Percentiles rank a stretch among this genome's conserved stretches.
Conservation (phyloP, 768 basidiomycete genomes). For the Lactifluus pinguis region DNA sequence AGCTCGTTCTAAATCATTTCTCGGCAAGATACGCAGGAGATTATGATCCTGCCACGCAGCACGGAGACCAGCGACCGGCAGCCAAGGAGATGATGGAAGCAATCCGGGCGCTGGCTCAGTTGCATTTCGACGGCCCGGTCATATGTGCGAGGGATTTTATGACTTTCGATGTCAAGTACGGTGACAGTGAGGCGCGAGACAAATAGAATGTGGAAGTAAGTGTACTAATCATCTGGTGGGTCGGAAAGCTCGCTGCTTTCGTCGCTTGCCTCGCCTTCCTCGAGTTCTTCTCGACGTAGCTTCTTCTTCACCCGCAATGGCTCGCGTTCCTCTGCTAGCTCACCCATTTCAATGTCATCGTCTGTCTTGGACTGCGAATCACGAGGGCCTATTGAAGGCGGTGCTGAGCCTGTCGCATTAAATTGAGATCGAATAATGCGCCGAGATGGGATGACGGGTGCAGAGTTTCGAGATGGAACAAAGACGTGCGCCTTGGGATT, state of each 20-base stretch:
- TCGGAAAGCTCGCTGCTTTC: constrained; percentile 71
- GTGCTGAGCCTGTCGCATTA: constrained; percentile 11
- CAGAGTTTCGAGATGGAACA: constrained; percentile 25
- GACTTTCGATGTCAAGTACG: constrained; percentile 49
- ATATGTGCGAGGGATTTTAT: constrained; percentile 68
- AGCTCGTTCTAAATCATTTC: constrained; percentile 76
- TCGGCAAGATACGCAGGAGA: constrained; percentile 71
- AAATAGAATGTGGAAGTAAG: not conserved
- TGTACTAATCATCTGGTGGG: constrained; percentile 47
- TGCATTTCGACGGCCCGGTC: constrained; percentile 47
- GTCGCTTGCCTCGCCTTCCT: constrained; percentile 83
- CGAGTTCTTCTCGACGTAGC: constrained; percentile 54
- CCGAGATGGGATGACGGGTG: constrained; percentile 4
- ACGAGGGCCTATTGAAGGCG: constrained; percentile 17
- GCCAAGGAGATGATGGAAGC: constrained; percentile 50
- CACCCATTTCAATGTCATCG: constrained; percentile 89
- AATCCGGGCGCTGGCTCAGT: constrained; percentile 48
- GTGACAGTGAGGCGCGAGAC: constrained; percentile 11
- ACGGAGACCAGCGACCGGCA: constrained; percentile 17
- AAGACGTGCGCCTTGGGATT: constrained; percentile 29
- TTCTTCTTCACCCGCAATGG: constrained; percentile 44
- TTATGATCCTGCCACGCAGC: constrained; percentile 38
- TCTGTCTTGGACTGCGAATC: constrained; percentile 20
- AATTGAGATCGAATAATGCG: not conserved
- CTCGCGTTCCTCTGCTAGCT: constrained; percentile 65